phyloP scores from a whole-genome alignment of 805 yeast genomes.

The Candida odintsovae region DNA sequence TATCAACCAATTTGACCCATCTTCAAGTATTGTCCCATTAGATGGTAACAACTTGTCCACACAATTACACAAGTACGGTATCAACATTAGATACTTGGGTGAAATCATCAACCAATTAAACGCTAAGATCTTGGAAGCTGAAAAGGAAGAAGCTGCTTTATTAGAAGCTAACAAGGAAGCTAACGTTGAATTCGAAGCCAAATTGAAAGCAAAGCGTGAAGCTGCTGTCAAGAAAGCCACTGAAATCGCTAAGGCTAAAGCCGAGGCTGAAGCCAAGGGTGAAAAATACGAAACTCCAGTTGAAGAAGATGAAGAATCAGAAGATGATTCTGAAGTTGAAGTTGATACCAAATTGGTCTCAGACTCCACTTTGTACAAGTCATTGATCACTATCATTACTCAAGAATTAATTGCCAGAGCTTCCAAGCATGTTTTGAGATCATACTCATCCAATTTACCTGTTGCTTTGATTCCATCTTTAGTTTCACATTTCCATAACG shows the following conservation, averaged over 20 bases:
- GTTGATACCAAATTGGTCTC: slow-evolving; percentile 4
- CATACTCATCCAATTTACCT: slow-evolving; percentile 41
- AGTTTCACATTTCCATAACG: slow-evolving; percentile 67
- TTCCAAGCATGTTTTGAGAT: slow-evolving; percentile 66
- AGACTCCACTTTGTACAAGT: slow-evolving; percentile 9
- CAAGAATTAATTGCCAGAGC: slow-evolving; percentile 77
- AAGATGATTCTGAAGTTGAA: slow-evolving; percentile 18
- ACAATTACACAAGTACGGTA: slow-evolving; percentile 72
- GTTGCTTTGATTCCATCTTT: slow-evolving; percentile 49
- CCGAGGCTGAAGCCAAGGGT: slow-evolving; percentile 21
- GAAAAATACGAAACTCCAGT: slow-evolving; percentile 17
- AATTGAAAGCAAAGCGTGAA: slow-evolving; percentile 12
- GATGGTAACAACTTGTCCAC: slow-evolving; percentile 75
- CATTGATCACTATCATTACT: slow-evolving; percentile 12
- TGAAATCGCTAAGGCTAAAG: slow-evolving; percentile 16
- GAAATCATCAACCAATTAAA: slow-evolving; percentile 35
- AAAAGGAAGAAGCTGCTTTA: slow-evolving; percentile 22
- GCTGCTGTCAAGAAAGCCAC: slow-evolving; percentile 9
- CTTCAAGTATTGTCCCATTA: slow-evolving; percentile 53
- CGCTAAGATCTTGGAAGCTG: slow-evolving; percentile 23
- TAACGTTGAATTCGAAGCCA: slow-evolving; percentile 13
- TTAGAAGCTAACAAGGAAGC: slow-evolving; percentile 15
- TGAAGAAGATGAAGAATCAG: slow-evolving; percentile 10
- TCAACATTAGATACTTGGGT: slow-evolving; percentile 87
- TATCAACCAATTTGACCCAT: slow-evolving; percentile 41